phyloP scores from a whole-genome alignment of 1,284 basidiomycete genomes.

The Cerrena zonata region DNA sequence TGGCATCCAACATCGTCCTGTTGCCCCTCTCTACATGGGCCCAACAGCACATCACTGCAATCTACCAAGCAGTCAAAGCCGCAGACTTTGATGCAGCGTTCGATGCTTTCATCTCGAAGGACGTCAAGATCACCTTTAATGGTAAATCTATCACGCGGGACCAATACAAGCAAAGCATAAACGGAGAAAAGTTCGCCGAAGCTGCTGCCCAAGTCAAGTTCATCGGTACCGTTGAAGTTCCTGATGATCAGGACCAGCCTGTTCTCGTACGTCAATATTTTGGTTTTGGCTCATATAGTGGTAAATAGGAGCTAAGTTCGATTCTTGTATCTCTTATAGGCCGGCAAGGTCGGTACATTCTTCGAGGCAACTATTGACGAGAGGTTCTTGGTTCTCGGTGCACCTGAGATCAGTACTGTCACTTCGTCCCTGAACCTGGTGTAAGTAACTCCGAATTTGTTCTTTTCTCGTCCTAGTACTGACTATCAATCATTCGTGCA shows the following conservation, averaged over 20 bases:
- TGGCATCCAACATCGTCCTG: constrained; percentile 24
- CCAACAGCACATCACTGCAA: constrained; percentile 26
- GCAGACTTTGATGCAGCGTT: constrained; percentile 29
- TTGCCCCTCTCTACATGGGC: constrained; percentile 33
- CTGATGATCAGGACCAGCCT: constrained; percentile 10
- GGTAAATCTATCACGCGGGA: constrained; percentile 23
- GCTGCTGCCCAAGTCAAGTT: constrained; percentile 18
- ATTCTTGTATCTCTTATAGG: constrained; percentile 12
- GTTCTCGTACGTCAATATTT: constrained; percentile 12
- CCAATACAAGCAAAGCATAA: constrained; percentile 23
- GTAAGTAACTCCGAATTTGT: constrained; percentile 15
- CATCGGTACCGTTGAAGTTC: constrained; percentile 20
- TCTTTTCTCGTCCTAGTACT: background rate
- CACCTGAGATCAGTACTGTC: constrained; percentile 18
- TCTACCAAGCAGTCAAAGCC: constrained; percentile 30
- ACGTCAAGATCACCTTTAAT: constrained; percentile 31
- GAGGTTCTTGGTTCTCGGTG: constrained; percentile 18
- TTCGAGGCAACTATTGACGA: constrained; percentile 22
- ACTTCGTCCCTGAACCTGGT: constrained; percentile 25
- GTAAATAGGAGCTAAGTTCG: no score
- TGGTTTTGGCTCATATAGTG: background rate
- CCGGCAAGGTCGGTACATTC: constrained; percentile 23
- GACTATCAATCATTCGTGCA: constrained; percentile 3
- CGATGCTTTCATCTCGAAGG: constrained; percentile 28
- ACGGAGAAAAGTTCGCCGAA: constrained; percentile 19